Conservation (phyloP, 1,284 basidiomycete species). For the Xerocomus nothofagi region DNA sequence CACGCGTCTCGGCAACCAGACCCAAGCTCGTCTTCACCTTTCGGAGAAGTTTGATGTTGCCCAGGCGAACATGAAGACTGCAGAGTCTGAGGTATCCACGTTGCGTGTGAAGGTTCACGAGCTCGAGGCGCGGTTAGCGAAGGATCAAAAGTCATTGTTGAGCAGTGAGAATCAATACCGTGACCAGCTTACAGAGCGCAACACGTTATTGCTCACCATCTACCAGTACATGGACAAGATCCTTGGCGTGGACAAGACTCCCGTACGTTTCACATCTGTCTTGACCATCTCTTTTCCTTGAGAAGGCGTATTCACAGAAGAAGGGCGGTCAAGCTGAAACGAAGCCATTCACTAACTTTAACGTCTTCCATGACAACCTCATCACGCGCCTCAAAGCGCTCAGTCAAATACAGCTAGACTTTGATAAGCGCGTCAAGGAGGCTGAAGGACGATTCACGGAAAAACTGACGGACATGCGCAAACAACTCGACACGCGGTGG, state of each 20-base stretch:
- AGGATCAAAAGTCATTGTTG: constrained; percentile 78
- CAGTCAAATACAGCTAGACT: constrained; percentile 80
- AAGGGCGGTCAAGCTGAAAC: constrained; percentile 74
- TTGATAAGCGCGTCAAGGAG: constrained; percentile 85
- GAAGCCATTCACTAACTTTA: constrained; percentile 91
- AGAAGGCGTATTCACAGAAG: constrained; percentile 46
- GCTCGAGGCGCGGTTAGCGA: constrained; percentile 79
- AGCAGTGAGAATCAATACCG: constrained; percentile 79
- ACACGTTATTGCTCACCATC: constrained; percentile 87
- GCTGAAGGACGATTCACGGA: constrained; percentile 73
- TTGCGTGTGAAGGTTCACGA: constrained; percentile 66
- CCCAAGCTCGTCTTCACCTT: constrained; percentile 79
- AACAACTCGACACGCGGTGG: constrained; percentile 88
- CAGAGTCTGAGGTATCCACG: constrained; percentile 62
- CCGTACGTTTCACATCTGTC: constrained; percentile 50
- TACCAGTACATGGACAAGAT: constrained; percentile 97
- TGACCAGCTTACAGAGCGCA: constrained; percentile 90
- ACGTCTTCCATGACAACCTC: constrained; percentile 94
- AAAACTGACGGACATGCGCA: constrained; percentile 76
- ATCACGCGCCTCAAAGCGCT: constrained; percentile 83
- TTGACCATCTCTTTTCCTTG: not conserved
- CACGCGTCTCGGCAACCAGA: constrained; percentile 75
- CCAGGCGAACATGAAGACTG: constrained; percentile 57
- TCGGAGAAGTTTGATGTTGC: constrained; percentile 83
- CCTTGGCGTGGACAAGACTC: constrained; percentile 81